Evolutionary conservation across 1,139 yeast species (phyloP), one percentile per base, ranked within the genome.

Genomic region (Kodamaea suecica): DNA sequence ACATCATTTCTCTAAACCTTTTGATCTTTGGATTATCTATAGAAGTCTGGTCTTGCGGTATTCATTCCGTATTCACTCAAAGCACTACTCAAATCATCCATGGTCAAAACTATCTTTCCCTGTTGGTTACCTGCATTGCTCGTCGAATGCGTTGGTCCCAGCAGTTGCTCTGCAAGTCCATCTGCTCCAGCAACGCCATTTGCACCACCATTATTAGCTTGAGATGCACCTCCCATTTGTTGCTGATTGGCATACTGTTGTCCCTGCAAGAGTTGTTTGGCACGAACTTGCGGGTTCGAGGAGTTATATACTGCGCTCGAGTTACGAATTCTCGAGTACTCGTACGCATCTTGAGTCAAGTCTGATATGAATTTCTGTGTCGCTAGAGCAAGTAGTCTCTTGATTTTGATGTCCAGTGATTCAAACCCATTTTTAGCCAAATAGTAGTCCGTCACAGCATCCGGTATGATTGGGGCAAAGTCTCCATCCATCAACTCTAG

Each of bases 311-410:
- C 95, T 0, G 95, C 81, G 4, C 87, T 76, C 7, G 88, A 73
- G 16, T 90, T 85, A 41, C 97, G 73, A 48, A 94, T 92, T 42
- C 97, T 70, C 8, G 95, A 84, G 56, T 87, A 90, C 55, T 94
- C 98, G 57, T 87, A 92, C 0, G 98, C 97, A 57, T 94, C 97
- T 14, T 90, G 88, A 1, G 98, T 96, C 26, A 94, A 82, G 55
- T 92, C 98, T 41, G 92, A 80, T 23, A 94, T 76, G 56, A 94
- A 94, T 55, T 94, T 92, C 53, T 94, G 98, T 1, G 98, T 90
- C 1, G 98, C 97, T 38, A 94, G 67, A 0, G 97, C 97, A 35
- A 94, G 66, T 30, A 94, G 66, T 38, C 97, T 71, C 53, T 90
- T 88, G 42, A 92, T 83, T 41, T 90, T 76, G 6, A 78, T 64